Percentiles rank a stretch among this genome's conserved stretches.
phyloP scores from a whole-genome alignment of 164 flowering plant genomes.

The Berberis thunbergii region DNA sequence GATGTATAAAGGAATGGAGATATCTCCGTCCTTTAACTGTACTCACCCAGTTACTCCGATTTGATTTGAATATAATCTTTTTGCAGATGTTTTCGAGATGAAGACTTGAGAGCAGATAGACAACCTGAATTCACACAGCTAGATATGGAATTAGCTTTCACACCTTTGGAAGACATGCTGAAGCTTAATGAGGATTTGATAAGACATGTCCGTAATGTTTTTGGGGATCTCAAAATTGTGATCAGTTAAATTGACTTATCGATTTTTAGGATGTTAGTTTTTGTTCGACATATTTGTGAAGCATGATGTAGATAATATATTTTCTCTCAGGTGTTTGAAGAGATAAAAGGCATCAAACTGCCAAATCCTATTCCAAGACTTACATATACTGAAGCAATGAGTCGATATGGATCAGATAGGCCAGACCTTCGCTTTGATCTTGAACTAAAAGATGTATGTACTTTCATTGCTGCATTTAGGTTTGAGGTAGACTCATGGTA shows the following conservation, averaged over 20 bases:
- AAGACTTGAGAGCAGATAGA: conserved; percentile 90
- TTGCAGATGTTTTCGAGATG: conserved; percentile 89
- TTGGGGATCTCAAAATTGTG: neutral
- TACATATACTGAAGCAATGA: conserved; percentile 88
- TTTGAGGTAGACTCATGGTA: too few species aligned
- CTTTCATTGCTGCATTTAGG: neutral
- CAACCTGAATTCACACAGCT: conserved; percentile 98
- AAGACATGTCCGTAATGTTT: conserved; percentile 49
- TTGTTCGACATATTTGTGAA: neutral
- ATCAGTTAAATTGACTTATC: neutral
- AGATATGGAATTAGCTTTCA: conserved; percentile 92
- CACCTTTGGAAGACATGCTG: conserved; percentile 82
- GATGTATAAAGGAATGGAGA: too few species aligned
- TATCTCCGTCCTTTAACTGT: too few species aligned
- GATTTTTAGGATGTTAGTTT: neutral
- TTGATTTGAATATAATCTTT: neutral
- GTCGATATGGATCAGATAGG: conserved; percentile 85
- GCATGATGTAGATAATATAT: neutral
- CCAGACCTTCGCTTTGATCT: conserved; percentile 89
- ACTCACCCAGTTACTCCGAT: too few species aligned
- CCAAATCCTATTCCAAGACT: conserved; percentile 90
- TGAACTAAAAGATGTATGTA: conserved; percentile 72
- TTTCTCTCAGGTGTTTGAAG: conserved; percentile 61
- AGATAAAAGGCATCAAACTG: conserved; percentile 65
- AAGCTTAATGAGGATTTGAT: conserved; percentile 87